Base-by-base conservation (phyloP, 306 rosid genomes). In the Vachellia pachyceras region DNA sequence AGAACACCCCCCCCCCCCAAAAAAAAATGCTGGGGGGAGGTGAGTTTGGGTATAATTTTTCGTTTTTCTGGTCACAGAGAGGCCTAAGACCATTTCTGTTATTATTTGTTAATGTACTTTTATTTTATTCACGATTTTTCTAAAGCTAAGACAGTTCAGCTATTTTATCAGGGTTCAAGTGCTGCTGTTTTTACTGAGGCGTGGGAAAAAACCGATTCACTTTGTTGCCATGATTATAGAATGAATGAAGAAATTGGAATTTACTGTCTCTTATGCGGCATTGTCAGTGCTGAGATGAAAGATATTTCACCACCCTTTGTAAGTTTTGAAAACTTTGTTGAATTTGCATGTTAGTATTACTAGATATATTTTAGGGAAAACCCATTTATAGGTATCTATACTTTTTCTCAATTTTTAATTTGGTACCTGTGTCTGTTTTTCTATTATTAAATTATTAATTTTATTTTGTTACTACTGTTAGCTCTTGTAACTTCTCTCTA, bases 231-330 rank as follows among this genome's bases (percentile, higher is more conserved):
- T 55, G 88, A 89, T 1, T 84, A 73, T 78, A 86, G 76, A 72
- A 11, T 86, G 73, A 79, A 89, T 76, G 97, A 90, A 75, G 90
- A 92, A 85, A 80, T 92, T 65, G 97, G 94, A 79, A 82, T 90
- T 69, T 44, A 79, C 58, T 92, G 97, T 83, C 29, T 1, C 49
- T 72, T n/a, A 77, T 92, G 97, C 35, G 94, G 97, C 75, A 47
- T 25, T 66, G 89, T 92, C 52, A 81, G 79, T 76, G 69, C 81
- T 0, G 90, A 89, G 69, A 92, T 92, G 39, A 87, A 73, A 84
- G 80, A 88, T 79, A 66, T 90, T 35, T 15, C 82, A 4, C 82
- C 92, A 18, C 91, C 92, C 46, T 87, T 92, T 82, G 97, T 92
- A 90, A 92, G 97, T 89, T 57, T 80, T 17, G 44, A 72, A 77